Percentiles rank a stretch among this genome's conserved stretches.
Conservation (phyloP, 495 filamentous ascomycete species). For the Xylaria acuta region DNA sequence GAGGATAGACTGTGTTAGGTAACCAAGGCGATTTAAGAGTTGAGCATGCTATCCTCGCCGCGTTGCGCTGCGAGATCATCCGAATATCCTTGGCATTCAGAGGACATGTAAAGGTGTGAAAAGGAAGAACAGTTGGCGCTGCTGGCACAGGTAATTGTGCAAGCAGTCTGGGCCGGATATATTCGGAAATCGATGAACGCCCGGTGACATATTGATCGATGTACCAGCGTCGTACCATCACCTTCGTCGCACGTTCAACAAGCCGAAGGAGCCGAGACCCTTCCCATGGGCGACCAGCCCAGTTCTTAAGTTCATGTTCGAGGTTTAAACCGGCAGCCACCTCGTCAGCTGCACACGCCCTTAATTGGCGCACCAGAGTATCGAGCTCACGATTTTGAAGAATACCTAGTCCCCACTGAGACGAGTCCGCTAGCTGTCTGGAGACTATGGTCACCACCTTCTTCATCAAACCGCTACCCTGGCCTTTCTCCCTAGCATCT, state of each 20-base stretch:
- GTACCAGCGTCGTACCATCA: constrained; percentile 86
- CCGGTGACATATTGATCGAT: constrained; percentile 76
- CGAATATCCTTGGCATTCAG: constrained; percentile 93
- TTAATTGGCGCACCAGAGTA: constrained; percentile 56
- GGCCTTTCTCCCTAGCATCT: constrained; percentile 68
- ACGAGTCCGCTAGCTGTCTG: constrained; percentile 87
- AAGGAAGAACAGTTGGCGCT: constrained; percentile 95
- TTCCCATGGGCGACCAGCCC: constrained; percentile 84
- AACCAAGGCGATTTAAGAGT: constrained; percentile 89
- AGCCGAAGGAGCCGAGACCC: constrained; percentile 86
- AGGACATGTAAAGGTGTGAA: constrained; percentile 97
- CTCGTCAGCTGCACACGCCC: constrained; percentile 34
- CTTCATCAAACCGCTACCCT: constrained; percentile 85
- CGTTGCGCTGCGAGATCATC: constrained; percentile 94
- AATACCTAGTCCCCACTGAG: constrained; percentile 81
- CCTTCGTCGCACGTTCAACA: constrained; percentile 80
- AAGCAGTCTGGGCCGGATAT: constrained; percentile 79
- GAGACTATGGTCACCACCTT: constrained; percentile 94
- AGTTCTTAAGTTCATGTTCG: constrained; percentile 60
- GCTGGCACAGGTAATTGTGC: constrained; percentile 77
- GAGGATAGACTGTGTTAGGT: constrained; percentile 77
- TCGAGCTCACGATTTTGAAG: constrained; percentile 60
- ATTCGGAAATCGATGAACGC: constrained; percentile 63
- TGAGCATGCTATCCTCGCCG: constrained; percentile 87
- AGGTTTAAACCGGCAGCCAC: constrained; percentile 41